Percentiles rank a stretch among this genome's conserved stretches.
Conservation (phyloP, 108 stramenopile species). For the Conticribra weissflogii region DNA sequence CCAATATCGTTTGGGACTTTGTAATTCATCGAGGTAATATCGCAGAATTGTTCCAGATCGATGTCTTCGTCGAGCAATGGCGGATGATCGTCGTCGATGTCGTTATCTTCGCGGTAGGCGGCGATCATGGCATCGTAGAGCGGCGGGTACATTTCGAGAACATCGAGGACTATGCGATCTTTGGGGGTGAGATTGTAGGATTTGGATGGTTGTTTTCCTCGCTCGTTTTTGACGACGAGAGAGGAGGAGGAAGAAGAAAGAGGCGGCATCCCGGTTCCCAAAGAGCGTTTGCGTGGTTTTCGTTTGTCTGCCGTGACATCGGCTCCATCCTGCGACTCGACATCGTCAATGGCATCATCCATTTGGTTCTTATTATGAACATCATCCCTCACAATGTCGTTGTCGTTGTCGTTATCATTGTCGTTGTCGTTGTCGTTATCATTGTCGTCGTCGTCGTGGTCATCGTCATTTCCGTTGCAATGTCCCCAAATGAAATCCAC, state of each 20-base stretch:
- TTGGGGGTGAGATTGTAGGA: slow-evolving; percentile 42
- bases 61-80: not conserved
- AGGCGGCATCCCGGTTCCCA: slow-evolving; percentile 20
- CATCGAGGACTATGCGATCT: slow-evolving; percentile 58
- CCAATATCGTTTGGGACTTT: slow-evolving; percentile 33
- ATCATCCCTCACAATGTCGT: not conserved
- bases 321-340: not conserved
- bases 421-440: not conserved
- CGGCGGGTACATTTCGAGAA: slow-evolving; percentile 63
- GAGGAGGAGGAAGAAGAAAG: too few relatives aligned
- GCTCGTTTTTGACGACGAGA: not conserved
- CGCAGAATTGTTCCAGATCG: slow-evolving; percentile 23
- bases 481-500: slow-evolving; percentile 53
- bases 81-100: slow-evolving; percentile 1
- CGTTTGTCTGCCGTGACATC: not conserved
- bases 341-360: slow-evolving; percentile 8
- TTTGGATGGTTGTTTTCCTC: not conserved
- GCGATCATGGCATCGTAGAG: slow-evolving; percentile 45
- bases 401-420: not conserved
- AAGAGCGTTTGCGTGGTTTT: not conserved
- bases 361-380: not conserved
- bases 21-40: slow-evolving; percentile 9
- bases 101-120: not conserved
- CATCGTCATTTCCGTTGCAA: not conserved
- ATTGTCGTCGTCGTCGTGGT: not conserved